A percentile compares a stretch with the other conserved stretches of the same genome.
These are phyloP conservation scores for Viola pubescens DNA, from an alignment of 441 rosid genomes.

Conservation along the genomic window DNA sequence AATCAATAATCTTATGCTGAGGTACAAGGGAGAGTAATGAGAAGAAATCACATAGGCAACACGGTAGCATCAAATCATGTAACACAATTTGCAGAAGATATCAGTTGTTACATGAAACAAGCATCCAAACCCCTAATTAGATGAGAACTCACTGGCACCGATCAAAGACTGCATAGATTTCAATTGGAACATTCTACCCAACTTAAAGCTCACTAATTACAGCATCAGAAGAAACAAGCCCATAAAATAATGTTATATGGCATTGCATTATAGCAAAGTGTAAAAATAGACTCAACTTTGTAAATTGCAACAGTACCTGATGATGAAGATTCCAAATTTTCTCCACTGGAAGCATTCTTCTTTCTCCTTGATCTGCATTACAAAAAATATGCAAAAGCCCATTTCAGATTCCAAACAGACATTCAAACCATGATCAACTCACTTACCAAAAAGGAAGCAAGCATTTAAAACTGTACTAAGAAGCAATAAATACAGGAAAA, in stretches of 20 bases:
- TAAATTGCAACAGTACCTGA: constrained; percentile 32
- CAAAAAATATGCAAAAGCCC: constrained; percentile 1
- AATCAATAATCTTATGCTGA: background rate
- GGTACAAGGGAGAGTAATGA: background rate
- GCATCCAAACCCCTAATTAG: background rate
- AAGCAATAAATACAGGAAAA: constrained; percentile 4
- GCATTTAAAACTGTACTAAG: background rate
- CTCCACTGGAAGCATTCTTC: constrained; percentile 71
- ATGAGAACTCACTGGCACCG: background rate
- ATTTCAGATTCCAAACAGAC: background rate
- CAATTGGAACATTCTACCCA: background rate
- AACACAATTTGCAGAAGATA: background rate
- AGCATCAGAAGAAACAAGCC: background rate
- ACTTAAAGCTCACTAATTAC: background rate
- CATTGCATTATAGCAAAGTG: background rate
- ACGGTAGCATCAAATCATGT: background rate
- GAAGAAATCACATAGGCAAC: background rate
- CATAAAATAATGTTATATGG: background rate
- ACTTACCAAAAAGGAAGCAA: background rate
- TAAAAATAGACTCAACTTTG: background rate
- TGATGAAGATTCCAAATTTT: constrained; percentile 59
- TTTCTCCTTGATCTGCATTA: constrained; percentile 76
- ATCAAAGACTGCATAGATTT: background rate
- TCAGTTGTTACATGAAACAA: background rate
- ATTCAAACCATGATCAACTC: background rate